These are phyloP conservation scores for Xylaria sp. DNA, from an alignment of 2,329 filamentous ascomycete species.

Conservation along the genomic window DNA sequence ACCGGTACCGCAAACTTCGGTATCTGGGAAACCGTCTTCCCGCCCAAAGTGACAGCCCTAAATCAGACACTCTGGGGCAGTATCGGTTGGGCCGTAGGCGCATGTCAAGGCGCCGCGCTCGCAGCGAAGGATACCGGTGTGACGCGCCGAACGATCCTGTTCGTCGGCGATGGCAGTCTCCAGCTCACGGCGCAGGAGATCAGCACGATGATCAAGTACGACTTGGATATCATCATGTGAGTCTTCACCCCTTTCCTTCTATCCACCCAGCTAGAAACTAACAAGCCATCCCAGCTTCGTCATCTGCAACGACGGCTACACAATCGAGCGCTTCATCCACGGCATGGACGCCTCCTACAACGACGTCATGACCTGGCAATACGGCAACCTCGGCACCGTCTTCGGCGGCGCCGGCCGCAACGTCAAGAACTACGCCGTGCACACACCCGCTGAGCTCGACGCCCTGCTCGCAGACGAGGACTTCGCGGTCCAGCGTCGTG, in stretches of 20 bases:
- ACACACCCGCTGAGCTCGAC: conserved; percentile 64
- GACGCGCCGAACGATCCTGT: conserved; percentile 65
- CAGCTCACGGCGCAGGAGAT: conserved; percentile 81
- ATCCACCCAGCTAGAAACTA: background rate
- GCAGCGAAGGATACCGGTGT: conserved; percentile 61
- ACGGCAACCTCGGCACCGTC: conserved; percentile 59
- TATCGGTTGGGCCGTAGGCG: conserved; percentile 57
- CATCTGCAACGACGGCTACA: conserved; percentile 84
- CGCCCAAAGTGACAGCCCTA: conserved; percentile 68
- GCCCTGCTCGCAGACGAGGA: conserved; percentile 57
- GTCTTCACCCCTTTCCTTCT: conserved; percentile 26
- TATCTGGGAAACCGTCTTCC: conserved; percentile 80
- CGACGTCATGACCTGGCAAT: conserved; percentile 71
- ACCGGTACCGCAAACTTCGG: conserved; percentile 87
- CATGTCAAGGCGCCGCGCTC: conserved; percentile 61
- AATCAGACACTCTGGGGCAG: conserved; percentile 72
- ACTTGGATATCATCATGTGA: conserved; percentile 70
- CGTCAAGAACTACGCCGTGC: conserved; percentile 57
- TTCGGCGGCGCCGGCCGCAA: conserved; percentile 55
- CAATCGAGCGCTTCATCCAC: conserved; percentile 84
- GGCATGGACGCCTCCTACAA: conserved; percentile 77
- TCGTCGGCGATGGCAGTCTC: conserved; percentile 84
- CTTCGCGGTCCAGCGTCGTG: conserved; percentile 51
- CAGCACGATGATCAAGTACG: conserved; percentile 73
- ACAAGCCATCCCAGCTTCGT: conserved; percentile 52